Base-by-base conservation (phyloP, 352 stramenopile genomes). In the Phytophthora brassicae region DNA sequence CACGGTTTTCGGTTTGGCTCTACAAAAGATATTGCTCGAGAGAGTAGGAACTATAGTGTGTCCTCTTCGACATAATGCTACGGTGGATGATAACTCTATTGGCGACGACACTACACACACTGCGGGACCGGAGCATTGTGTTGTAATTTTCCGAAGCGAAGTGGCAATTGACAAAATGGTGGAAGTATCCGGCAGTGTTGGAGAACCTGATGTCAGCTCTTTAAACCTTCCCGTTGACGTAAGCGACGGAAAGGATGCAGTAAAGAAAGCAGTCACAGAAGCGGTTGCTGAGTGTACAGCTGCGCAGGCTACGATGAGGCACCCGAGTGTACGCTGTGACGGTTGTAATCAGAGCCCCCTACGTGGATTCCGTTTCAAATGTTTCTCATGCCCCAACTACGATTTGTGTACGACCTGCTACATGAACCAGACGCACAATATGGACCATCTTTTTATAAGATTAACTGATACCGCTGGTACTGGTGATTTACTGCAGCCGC, bases 261-360 rank as follows among this genome's bases (percentile, higher is more conserved):
- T 57, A 12, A 50, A 70, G 14, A 80, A 70, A 54, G 60, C 69
- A 22, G 36, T 48, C 22, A 64, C 36, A 5, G 55, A 74, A 53
- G 66, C 66, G 31, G 39, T 67, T 8, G 43, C 59, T 3, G 70
- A 78, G 33, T 65, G 60, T n/a, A 53, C 59, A 13, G 50, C 54
- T 36, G 59, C 62, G 3, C 59, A 72, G 35, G 33, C 65, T 17
- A 67, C 64, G 4, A 72, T 85, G 56, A 74, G 80, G 4, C 79
- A 87, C 64, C 67, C 77, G 14, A 89, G 78, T 50, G 84, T 93
- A n/a, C 80, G 83, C 16, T 93, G 84, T 56, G 84, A 93, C 55
- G 81, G 82, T 12, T 93, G 84, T 46, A 85, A 89, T 53, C 75
- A 88, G 46, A 91, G 69, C 51, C 84, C 84, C 0, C 47, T 93